phyloP scores from a whole-genome alignment of 371 early-diverging fungal species.

The Mortierella sp. region DNA sequence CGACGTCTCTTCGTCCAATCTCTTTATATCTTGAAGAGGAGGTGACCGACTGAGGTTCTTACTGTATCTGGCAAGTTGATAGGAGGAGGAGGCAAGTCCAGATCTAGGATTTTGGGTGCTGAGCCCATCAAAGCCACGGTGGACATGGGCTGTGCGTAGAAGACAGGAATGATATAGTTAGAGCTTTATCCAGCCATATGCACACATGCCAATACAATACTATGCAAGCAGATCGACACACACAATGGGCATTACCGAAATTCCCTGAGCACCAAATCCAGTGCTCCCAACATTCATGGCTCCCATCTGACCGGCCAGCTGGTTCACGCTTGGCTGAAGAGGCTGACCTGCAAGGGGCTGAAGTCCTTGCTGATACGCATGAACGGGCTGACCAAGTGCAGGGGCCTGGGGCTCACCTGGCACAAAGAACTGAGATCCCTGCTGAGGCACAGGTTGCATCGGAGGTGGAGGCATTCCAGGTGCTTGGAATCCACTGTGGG shows the following conservation, averaged over 20 bases:
- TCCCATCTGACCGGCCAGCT: conserved; percentile 44
- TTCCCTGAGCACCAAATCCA: conserved; percentile 37
- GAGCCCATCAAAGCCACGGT: conserved; percentile 50
- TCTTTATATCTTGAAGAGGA: too few species aligned
- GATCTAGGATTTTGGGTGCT: conserved; percentile 40
- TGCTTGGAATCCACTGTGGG: conserved; percentile 19
- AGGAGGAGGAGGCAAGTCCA: conserved; percentile 53
- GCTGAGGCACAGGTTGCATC: conserved; percentile 60
- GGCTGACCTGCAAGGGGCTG: conserved; percentile 43
- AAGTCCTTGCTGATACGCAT: conserved; percentile 46
- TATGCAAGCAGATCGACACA: background rate
- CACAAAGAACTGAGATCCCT: conserved; percentile 53
- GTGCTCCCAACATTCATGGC: conserved; percentile 44
- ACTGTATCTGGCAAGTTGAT: conserved; percentile 70
- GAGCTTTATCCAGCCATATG: too few species aligned
- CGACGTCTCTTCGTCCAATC: too few species aligned
- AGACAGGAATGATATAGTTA: too few species aligned
- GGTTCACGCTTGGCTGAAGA: conserved; percentile 30
- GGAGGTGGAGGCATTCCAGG: conserved; percentile 23
- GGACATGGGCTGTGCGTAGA: conserved; percentile 24
- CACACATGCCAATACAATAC: too few species aligned
- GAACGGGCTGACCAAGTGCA: conserved; percentile 29
- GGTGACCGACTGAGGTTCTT: too few species aligned
- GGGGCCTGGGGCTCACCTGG: conserved; percentile 42
- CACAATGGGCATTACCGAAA: conserved; percentile 11